Evolutionary conservation across 2,329 filamentous ascomycete species (phyloP).

Genomic region (Aspergillus aculeatinus): DNA sequence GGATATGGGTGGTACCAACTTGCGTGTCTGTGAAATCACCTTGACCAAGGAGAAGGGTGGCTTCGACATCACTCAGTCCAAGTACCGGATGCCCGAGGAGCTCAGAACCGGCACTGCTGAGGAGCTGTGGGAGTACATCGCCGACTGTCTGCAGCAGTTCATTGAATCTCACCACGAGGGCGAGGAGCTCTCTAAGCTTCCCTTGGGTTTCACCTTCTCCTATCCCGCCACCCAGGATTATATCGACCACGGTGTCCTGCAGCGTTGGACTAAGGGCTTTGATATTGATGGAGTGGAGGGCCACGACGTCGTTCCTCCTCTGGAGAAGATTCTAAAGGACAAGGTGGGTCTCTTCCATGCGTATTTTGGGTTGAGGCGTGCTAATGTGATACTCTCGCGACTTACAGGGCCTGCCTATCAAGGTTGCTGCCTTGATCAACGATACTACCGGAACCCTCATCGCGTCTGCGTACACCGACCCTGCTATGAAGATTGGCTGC

Average conservation of each 20-base stretch:
- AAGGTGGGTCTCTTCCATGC: conserved; percentile 50
- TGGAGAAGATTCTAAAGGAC: conserved; percentile 73
- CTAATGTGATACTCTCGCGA: neutral
- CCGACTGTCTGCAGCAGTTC: conserved; percentile 88
- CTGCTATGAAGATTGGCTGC: conserved; percentile 88
- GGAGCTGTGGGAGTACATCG: conserved; percentile 92
- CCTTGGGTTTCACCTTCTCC: conserved; percentile 92
- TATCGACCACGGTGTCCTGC: conserved; percentile 87
- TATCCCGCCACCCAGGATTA: conserved; percentile 92
- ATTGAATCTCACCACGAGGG: conserved; percentile 77
- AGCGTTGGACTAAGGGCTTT: conserved; percentile 97
- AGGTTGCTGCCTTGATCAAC: conserved; percentile 89
- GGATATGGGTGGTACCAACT: conserved; percentile 94
- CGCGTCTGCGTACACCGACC: conserved; percentile 94
- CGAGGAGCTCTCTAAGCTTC: conserved; percentile 60
- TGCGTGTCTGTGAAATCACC: conserved; percentile 90
- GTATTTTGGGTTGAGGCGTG: neutral
- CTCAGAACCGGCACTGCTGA: conserved; percentile 81
- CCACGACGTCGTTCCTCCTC: conserved; percentile 82
- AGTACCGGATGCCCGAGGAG: conserved; percentile 92
- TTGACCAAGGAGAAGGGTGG: conserved; percentile 83
- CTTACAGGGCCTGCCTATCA: conserved; percentile 78
- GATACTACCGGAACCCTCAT: conserved; percentile 97
- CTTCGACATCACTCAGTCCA: conserved; percentile 93
- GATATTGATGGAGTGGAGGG: conserved; percentile 92